Evolutionary conservation across 164 flowering plant genomes (phyloP), one percentile per base, ranked within the genome.

Genomic region (Stephania yunnanensis): DNA sequence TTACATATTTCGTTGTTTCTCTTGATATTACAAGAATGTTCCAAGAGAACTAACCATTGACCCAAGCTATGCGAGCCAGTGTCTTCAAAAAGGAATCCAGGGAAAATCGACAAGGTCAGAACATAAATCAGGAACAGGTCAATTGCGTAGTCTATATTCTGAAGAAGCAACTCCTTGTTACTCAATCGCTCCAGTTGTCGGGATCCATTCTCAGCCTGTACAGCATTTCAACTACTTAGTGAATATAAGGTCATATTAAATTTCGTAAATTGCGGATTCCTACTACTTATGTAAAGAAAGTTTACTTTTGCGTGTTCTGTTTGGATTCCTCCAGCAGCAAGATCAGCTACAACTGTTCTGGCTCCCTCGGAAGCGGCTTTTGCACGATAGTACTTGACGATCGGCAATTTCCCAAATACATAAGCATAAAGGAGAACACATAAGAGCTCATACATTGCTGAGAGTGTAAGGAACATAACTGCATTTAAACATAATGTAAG

Each of bases 311-410:
- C 46, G 12, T 69, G 75, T 42, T 76, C 65, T 70, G 81, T 50
- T 66, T 83, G 81, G 75, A 89, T 82, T 36, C 96, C 97, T 71
- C 80, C 89, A 50, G 92, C 96, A 68, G 86, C 91, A 77, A 91
- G 95, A 74, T 93, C 96, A 69, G 89, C 89, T 1, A 89, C 70
- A n/a, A 93, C 94, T 0, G 98, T 89, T 78, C 85, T 88, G 6
- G 94, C 90, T 30, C 97, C 98, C 81, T 93, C 91, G 3, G 85
- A 81, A 30, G 93, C 96, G 46, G 98, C 97, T 78, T 91, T 93
- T 44, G 86, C 36, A 17, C 92, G 91, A 69, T 86, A 90, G 75
- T 90, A 86, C 82, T 89, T 91, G 64, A 91, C 90, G 61, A 88
- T 80, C 20, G 93, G 91, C 5, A 93, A 83, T 55, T 86, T 91